These are phyloP conservation scores for Takakia lepidozioides DNA, from an alignment of 225 moss, liverwort and hornwort species.

Conservation along the genomic window DNA sequence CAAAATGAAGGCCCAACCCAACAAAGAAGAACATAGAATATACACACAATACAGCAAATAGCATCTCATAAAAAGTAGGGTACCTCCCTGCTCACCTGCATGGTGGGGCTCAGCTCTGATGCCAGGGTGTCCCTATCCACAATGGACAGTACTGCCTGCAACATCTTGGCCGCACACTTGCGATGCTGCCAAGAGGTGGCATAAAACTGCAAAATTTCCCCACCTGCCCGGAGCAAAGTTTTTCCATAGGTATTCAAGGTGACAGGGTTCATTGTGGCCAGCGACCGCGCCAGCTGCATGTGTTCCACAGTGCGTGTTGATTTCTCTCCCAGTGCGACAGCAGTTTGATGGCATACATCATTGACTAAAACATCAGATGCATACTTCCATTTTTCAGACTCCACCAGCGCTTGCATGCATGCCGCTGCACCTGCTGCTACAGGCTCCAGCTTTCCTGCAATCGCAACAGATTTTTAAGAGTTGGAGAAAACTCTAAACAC, in stretches of 20 bases:
- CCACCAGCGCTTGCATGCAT: constrained; percentile 70
- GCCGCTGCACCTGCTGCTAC: constrained; percentile 82
- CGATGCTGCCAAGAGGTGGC: constrained; percentile 69
- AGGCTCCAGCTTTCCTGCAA: constrained; percentile 63
- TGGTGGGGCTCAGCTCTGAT: constrained; percentile 41
- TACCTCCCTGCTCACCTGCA: constrained; percentile 14
- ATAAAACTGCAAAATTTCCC: constrained; percentile 37
- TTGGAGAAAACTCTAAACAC: background rate
- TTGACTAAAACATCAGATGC: constrained; percentile 53
- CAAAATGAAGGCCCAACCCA: background rate
- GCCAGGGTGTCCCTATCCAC: constrained; percentile 52
- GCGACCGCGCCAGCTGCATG: constrained; percentile 57
- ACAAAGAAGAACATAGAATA: background rate
- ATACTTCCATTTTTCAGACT: constrained; percentile 70
- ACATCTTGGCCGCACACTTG: constrained; percentile 61
- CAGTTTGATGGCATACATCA: constrained; percentile 48
- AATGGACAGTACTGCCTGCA: constrained; percentile 59
- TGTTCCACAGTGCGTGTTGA: constrained; percentile 56
- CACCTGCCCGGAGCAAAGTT: constrained; percentile 37
- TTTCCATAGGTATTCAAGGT: constrained; percentile 39
- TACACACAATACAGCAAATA: background rate
- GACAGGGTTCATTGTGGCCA: constrained; percentile 45
- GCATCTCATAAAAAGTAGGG: too few relatives aligned
- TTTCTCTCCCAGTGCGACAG: constrained; percentile 60
- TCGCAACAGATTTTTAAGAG: background rate